A percentile compares a stretch with the other conserved stretches of the same genome.
These are phyloP conservation scores for Boletus rufocinnamomeus DNA, from an alignment of 768 basidiomycete genomes.

Conservation along the genomic window DNA sequence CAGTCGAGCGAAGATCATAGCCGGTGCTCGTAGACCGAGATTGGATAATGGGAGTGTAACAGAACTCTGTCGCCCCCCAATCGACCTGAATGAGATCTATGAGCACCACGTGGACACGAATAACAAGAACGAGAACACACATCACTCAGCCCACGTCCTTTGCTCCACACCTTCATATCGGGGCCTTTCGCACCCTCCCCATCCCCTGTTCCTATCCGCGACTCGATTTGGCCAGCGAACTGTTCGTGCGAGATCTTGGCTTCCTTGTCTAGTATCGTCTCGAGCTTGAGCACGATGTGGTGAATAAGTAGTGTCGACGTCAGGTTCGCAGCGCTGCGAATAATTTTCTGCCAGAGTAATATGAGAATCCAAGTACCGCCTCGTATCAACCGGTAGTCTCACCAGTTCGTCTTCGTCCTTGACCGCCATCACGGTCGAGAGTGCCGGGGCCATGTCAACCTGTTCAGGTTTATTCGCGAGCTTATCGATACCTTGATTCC, in stretches of 20 bases:
- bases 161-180: slow-evolving; percentile 91
- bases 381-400: slow-evolving; percentile 31
- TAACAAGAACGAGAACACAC: slow-evolving; percentile 46
- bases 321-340: slow-evolving; percentile 70
- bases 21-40: slow-evolving; percentile 81
- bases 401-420: slow-evolving; percentile 95
- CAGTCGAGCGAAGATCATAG: slow-evolving; percentile 87
- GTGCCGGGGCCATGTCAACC: slow-evolving; percentile 73
- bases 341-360: slow-evolving; percentile 59
- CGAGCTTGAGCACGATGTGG: slow-evolving; percentile 85
- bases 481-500: slow-evolving; percentile 65
- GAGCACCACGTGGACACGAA: slow-evolving; percentile 3
- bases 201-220: slow-evolving; percentile 76
- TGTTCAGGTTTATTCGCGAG: slow-evolving; percentile 65
- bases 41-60: slow-evolving; percentile 94
- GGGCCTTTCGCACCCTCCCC: slow-evolving; percentile 71
- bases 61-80: slow-evolving; percentile 89
- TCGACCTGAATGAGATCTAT: slow-evolving; percentile 60
- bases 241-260: slow-evolving; percentile 88
- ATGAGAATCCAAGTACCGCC: slow-evolving; percentile 11
- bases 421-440: slow-evolving; percentile 78
- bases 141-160: slow-evolving; percentile 70
- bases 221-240: slow-evolving; percentile 84
- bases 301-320: slow-evolving; percentile 85
- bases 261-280: slow-evolving; percentile 89